Percentiles rank a stretch among this genome's conserved stretches.
phyloP scores from a whole-genome alignment of 345 rosid genomes.

The Linum usitatissimum region DNA sequence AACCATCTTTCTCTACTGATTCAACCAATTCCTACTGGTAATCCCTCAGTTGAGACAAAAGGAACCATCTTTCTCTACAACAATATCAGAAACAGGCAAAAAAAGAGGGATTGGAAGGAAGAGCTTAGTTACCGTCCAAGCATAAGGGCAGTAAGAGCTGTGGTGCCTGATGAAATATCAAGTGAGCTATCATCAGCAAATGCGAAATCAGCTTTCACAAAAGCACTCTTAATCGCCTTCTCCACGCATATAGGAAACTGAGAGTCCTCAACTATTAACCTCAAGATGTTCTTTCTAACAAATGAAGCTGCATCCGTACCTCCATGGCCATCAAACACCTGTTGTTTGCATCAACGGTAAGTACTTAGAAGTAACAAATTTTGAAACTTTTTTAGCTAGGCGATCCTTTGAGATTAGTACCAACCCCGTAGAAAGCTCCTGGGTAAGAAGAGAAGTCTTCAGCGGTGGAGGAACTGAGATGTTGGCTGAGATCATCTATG shows the following conservation, averaged over 20 bases:
- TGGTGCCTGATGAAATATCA: conserved; percentile 94
- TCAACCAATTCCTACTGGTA: neutral
- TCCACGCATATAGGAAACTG: conserved; percentile 65
- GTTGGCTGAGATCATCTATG: conserved; percentile 65
- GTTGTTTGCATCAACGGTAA: conserved; percentile 2
- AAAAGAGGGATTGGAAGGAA: neutral
- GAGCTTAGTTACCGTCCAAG: conserved; percentile 51
- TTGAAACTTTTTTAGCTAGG: neutral
- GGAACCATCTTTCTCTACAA: neutral
- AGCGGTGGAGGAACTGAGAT: conserved; percentile 29
- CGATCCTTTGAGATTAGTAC: neutral
- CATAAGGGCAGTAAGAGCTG: conserved; percentile 71
- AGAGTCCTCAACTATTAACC: conserved; percentile 68
- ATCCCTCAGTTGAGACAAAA: neutral
- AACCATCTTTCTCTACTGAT: neutral
- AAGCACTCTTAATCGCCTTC: conserved; percentile 72
- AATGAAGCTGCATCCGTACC: conserved; percentile 89
- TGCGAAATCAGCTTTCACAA: conserved; percentile 76
- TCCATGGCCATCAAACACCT: conserved; percentile 99
- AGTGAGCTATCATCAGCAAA: conserved; percentile 77
- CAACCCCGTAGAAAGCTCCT: conserved; percentile 93
- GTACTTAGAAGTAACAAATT: neutral
- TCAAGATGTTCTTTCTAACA: conserved; percentile 59
- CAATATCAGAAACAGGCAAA: neutral
- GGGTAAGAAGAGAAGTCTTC: conserved; percentile 36